Conservation (phyloP, 1,284 basidiomycete species). For the Sphaerobolus stellatus region DNA sequence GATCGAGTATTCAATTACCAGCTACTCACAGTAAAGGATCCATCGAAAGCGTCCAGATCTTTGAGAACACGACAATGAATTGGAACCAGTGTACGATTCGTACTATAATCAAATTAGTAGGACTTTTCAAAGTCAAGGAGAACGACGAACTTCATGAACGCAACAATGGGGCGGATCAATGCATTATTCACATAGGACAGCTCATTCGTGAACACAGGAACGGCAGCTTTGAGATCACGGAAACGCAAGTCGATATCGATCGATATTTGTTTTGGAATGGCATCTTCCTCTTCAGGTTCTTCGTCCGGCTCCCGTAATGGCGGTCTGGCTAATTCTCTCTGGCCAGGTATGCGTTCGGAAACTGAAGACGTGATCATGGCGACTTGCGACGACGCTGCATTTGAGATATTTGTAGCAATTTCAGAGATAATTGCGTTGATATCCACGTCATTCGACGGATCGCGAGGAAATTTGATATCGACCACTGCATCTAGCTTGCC, state of each 20-base stretch:
- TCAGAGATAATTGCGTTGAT: slow-evolving; percentile 89
- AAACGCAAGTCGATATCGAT: slow-evolving; percentile 96
- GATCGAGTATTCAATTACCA: slow-evolving; percentile 1
- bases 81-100: slow-evolving; percentile 88
- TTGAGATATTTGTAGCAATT: slow-evolving; percentile 81
- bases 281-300: slow-evolving; percentile 37
- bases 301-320: slow-evolving; percentile 74
- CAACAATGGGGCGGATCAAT: slow-evolving; percentile 95
- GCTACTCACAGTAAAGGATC: slow-evolving; percentile 79
- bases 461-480: slow-evolving; percentile 95
- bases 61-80: slow-evolving; percentile 86
- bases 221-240: slow-evolving; percentile 93
- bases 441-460: slow-evolving; percentile 72
- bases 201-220: slow-evolving; percentile 87
- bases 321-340: slow-evolving; percentile 83
- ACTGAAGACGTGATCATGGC: slow-evolving; percentile 44
- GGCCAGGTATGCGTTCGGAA: slow-evolving; percentile 81
- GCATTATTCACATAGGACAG: slow-evolving; percentile 93
- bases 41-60: slow-evolving; percentile 79
- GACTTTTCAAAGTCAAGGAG: neutral
- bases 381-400: slow-evolving; percentile 38
- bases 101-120: slow-evolving; percentile 46
- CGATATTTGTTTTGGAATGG: slow-evolving; percentile 56
- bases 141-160: slow-evolving; percentile 88
- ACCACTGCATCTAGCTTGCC: slow-evolving; percentile 96